Evolutionary conservation across 345 rosid species (phyloP).

Genomic region (Draba incana): DNA sequence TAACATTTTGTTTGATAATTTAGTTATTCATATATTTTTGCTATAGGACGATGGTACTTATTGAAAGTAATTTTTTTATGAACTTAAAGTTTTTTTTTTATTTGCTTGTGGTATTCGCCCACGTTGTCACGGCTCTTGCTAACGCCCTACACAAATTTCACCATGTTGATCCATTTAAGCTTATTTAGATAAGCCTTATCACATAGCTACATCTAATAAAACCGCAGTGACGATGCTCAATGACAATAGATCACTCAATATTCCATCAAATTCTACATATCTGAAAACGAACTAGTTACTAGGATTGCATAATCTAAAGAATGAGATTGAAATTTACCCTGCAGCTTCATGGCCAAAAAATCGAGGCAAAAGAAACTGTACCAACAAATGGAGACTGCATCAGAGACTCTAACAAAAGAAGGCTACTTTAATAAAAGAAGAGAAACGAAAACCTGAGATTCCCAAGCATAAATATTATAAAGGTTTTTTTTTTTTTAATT

Average conservation of each 20-base stretch:
- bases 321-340: slow-evolving; percentile 53
- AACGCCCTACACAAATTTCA: neutral
- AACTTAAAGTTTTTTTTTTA: too few relatives aligned
- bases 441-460: slow-evolving; percentile 56
- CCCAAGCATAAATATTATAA: slow-evolving; percentile 76
- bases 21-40: too few relatives aligned
- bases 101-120: too few relatives aligned
- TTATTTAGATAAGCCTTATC: too few relatives aligned
- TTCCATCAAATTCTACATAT: slow-evolving; percentile 9
- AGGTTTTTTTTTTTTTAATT: too few relatives aligned
- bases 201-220: too few relatives aligned
- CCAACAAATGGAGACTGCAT: slow-evolving; percentile 30
- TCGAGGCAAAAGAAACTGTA: slow-evolving; percentile 85
- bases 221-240: neutral
- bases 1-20: too few relatives aligned
- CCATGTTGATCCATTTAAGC: too few relatives aligned
- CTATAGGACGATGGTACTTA: too few relatives aligned
- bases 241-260: neutral
- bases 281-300: neutral
- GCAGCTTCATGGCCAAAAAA: slow-evolving; percentile 98
- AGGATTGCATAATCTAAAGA: neutral
- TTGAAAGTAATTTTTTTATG: too few relatives aligned
- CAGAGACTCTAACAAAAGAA: slow-evolving; percentile 11
- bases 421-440: neutral
- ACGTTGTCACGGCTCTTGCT: too few relatives aligned